Evolutionary conservation across 768 basidiomycete species (phyloP), one percentile per base, ranked within the genome.

Genomic region (Royoungia palumana): DNA sequence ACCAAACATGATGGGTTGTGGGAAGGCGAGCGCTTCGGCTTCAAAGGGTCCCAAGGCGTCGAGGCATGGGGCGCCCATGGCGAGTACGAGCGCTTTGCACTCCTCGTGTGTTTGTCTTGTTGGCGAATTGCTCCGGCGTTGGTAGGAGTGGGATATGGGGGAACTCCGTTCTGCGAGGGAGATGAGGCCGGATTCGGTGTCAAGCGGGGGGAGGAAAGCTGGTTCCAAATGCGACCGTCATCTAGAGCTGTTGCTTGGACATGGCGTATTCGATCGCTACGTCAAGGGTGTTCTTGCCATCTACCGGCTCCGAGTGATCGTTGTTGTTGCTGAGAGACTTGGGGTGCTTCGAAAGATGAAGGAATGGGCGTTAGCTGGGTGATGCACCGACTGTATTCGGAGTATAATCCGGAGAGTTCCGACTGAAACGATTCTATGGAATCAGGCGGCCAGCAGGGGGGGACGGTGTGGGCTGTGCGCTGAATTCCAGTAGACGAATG

Each of bases 21-120:
- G n/a, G n/a, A n/a, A n/a, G 0, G 92, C 93, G 28, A 95, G 68
- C 1, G 88, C 91, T 66, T 96, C 94, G 2, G 87, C 94, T 63
- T 96, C 94, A 48, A 78, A 83, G 0, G 85, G 78, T 0, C 83
- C 84, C 0, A 72, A 71, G 9, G 85, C 71, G 16, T 88, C 80
- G 25, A 94, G 64, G 57, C 83, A 87, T 0, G 85, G 85, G 3
- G 93, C 75, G n/a, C 92, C 92, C 86, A 94, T 87, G 0, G 87
- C 83, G 20, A 64, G 58, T 8, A 95, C 58, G 20, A 94, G 78
- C 44, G 80, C 77, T 60, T 77, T 83, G 54, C 81, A 79, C 60
- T 94, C 83, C 0, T 73, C 68, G 57, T 91, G 93, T 3, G 87
- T 90, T 24, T 73, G 69, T 11, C 68, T 42, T 0, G 83, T 83